Percentiles rank a stretch among this genome's conserved stretches.
Evolutionary conservation across 1,139 yeast species (phyloP).

Genomic region (Geotrichum australiense): DNA sequence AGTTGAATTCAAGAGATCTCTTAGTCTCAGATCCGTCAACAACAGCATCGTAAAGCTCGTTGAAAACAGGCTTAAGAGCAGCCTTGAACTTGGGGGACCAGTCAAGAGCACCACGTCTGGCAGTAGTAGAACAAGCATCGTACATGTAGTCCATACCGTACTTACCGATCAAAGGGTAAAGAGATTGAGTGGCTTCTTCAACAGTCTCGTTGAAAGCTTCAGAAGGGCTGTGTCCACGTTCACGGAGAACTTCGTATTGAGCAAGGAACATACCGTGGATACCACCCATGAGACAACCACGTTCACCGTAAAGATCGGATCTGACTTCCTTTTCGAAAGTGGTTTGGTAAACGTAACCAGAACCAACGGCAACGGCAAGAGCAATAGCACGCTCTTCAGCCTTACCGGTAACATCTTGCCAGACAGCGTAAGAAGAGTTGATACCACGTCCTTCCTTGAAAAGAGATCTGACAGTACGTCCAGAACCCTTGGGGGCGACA

Average conservation of each 20-base stretch:
- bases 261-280: slow-evolving; percentile 99
- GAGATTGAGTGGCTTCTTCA: slow-evolving; percentile 99
- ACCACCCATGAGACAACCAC: slow-evolving; percentile 99
- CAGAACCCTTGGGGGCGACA: slow-evolving; percentile 99
- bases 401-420: slow-evolving; percentile 98
- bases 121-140: slow-evolving; percentile 99
- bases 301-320: slow-evolving; percentile 99
- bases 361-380: slow-evolving; percentile 97
- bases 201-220: slow-evolving; percentile 99
- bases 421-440: slow-evolving; percentile 97
- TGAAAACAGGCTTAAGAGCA: slow-evolving; percentile 97
- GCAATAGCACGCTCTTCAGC: slow-evolving; percentile 99
- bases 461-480: slow-evolving; percentile 97
- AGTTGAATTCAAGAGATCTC: slow-evolving; percentile 97
- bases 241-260: slow-evolving; percentile 98
- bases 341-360: slow-evolving; percentile 99
- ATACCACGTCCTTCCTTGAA: slow-evolving; percentile 99
- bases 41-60: slow-evolving; percentile 90
- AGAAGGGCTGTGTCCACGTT: slow-evolving; percentile 98
- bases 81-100: slow-evolving; percentile 99
- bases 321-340: slow-evolving; percentile 98
- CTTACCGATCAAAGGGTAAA: slow-evolving; percentile 97
- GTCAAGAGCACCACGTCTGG: slow-evolving; percentile 99
- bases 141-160: slow-evolving; percentile 99
- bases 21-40: slow-evolving; percentile 95